Percentiles rank a stretch among this genome's conserved stretches.
Evolutionary conservation across 768 basidiomycete genomes (phyloP).

Genomic region (Leccinum pellstonianum): DNA sequence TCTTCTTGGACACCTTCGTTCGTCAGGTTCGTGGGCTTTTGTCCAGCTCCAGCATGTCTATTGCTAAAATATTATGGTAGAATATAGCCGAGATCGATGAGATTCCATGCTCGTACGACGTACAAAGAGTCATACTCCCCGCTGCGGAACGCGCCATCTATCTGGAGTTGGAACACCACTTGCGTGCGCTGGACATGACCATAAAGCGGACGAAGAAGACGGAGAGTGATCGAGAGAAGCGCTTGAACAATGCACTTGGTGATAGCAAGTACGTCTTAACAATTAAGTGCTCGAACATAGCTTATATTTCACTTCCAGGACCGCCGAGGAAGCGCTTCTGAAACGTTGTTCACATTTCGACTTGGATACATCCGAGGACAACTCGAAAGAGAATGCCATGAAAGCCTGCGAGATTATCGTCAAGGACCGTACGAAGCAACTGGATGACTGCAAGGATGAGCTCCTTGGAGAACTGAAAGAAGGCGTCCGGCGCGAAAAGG

Average conservation of each 20-base stretch:
- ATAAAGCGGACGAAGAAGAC: constrained; percentile 64
- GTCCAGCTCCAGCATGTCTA: background rate
- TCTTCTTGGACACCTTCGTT: constrained; percentile 78
- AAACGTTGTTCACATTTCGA: constrained; percentile 97
- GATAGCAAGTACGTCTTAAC: constrained; percentile 66
- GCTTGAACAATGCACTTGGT: constrained; percentile 83
- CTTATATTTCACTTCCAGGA: constrained; percentile 40
- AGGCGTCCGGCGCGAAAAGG: constrained; percentile 68
- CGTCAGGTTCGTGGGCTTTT: constrained; percentile 59
- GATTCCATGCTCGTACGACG: constrained; percentile 72
- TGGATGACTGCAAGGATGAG: constrained; percentile 76
- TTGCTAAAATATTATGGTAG: constrained; percentile 38
- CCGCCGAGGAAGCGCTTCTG: constrained; percentile 88
- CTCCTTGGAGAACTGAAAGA: constrained; percentile 63
- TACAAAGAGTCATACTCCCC: constrained; percentile 70
- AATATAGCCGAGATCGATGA: constrained; percentile 97
- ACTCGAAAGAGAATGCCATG: constrained; percentile 70
- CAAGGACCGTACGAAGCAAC: constrained; percentile 72
- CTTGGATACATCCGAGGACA: constrained; percentile 55
- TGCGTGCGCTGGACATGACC: constrained; percentile 87
- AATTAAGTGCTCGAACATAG: background rate
- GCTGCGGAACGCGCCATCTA: constrained; percentile 95
- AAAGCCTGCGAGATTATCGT: constrained; percentile 93
- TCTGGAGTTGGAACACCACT: constrained; percentile 89
- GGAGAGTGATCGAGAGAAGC: constrained; percentile 81